These are phyloP conservation scores for Leccinellum luteum DNA, from an alignment of 768 basidiomycete species.

Conservation along the genomic window DNA sequence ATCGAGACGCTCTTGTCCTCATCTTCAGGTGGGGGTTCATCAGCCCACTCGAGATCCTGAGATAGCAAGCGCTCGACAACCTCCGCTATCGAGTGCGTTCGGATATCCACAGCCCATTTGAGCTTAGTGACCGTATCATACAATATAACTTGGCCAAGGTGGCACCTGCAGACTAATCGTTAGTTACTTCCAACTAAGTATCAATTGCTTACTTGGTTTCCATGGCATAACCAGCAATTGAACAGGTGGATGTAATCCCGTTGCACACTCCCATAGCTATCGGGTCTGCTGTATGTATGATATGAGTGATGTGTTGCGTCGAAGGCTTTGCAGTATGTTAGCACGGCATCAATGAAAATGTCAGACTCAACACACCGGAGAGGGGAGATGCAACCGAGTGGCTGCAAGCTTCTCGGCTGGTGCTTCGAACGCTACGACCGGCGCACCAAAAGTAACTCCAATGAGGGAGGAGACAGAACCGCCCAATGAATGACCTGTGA, in stretches of 20 bases:
- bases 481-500: conserved; percentile 70
- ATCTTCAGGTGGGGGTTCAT: conserved; percentile 16
- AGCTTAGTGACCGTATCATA: conserved; percentile 86
- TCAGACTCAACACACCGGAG: conserved; percentile 56
- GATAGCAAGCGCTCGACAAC: conserved; percentile 66
- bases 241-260: conserved; percentile 74
- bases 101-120: conserved; percentile 74
- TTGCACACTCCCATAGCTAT: conserved; percentile 85
- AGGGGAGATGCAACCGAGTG: conserved; percentile 78
- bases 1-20: conserved; percentile 1
- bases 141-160: conserved; percentile 75
- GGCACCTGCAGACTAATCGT: conserved; percentile 52
- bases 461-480: conserved; percentile 83
- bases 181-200: not conserved
- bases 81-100: conserved; percentile 68
- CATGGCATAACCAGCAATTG: conserved; percentile 82
- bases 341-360: not conserved
- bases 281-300: conserved; percentile 93
- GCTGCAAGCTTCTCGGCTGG: conserved; percentile 74
- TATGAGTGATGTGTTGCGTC: conserved; percentile 74
- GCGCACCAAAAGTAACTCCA: conserved; percentile 88
- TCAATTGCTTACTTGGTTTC: conserved; percentile 51
- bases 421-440: conserved; percentile 88
- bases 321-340: conserved; percentile 48
- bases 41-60: conserved; percentile 51